Base-by-base conservation (phyloP, 768 basidiomycete species). In the Panellus pusillus region DNA sequence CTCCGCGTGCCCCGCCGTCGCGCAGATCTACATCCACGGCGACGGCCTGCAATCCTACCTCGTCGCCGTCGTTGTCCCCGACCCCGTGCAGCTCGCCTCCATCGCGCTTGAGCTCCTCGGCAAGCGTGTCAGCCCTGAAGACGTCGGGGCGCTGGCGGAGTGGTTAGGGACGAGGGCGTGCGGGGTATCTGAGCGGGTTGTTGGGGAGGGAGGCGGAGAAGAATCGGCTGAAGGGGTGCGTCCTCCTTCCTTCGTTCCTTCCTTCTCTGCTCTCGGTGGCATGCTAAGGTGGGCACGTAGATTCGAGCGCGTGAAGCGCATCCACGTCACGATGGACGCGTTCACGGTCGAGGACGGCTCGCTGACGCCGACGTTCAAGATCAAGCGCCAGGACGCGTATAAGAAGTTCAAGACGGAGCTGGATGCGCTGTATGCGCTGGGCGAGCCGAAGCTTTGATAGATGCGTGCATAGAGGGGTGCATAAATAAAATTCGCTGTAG, bases 361-460 rank as follows among this genome's bases (percentile, higher is more conserved):
- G 24, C 65, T 98, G 70, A 98, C 96, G 2, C 94, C 96, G 9
- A 95, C 93, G 5, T 72, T 96, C 74, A 98, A 97, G 73, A 71
- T 96, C 50, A 81, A 85, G 58, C 84, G 90, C 48, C 88, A 81
- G 70, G 85, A 92, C 54, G 91, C 91, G 9, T 86, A 88, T 62
- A 79, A 79, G 54, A 79, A 83, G 64, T 88, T 81, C 78, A 86
- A 87, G 74, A 58, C 67, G 3, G 83, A 87, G 63, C 79, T 97
- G 41, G 87, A 89, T 53, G 82, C 71, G 0, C 74, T 94, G 27
- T 97, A 94, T 62, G 74, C 77, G 14, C 77, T 85, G 20, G 84
- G 84, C 14, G 88, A 88, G 57, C 79, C 63, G 46, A 76, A 71
- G 60, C 66, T 77, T 28, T 77, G 62, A 65, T 28, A 6, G n/a